phyloP scores from a whole-genome alignment of 1,284 basidiomycete species.

The Pyrrhoderma lamaoense region DNA sequence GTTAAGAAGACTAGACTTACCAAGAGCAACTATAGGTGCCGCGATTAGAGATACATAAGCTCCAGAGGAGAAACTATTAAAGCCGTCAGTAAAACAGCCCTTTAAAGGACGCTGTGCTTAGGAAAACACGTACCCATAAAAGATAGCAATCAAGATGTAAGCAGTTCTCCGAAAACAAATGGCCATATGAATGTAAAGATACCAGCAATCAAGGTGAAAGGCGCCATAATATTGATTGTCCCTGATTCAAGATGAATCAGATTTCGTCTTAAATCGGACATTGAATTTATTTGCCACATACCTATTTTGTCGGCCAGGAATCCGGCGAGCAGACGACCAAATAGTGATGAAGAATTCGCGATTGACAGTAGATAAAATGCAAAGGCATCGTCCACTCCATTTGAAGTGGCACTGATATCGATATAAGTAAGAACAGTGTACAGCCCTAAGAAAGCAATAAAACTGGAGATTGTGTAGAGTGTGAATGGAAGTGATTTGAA shows the following conservation, averaged over 20 bases:
- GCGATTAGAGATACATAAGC: slow-evolving; percentile 24
- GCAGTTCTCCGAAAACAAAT: slow-evolving; percentile 22
- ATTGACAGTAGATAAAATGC: slow-evolving; percentile 47
- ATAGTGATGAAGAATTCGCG: slow-evolving; percentile 37
- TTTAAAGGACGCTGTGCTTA: not conserved
- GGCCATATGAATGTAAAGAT: slow-evolving; percentile 29
- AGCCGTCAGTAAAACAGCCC: not conserved
- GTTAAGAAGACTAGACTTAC: slow-evolving; percentile 7
- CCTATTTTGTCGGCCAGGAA: slow-evolving; percentile 36
- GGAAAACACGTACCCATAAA: slow-evolving; percentile 22
- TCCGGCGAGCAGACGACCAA: slow-evolving; percentile 36
- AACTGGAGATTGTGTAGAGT: slow-evolving; percentile 21
- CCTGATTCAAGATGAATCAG: not conserved
- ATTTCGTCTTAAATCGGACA: not conserved
- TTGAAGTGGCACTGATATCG: slow-evolving; percentile 34
- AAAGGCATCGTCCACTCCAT: slow-evolving; percentile 36
- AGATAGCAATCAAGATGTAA: slow-evolving; percentile 23
- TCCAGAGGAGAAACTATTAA: slow-evolving; percentile 20
- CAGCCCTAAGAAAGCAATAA: slow-evolving; percentile 26
- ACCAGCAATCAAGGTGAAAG: slow-evolving; percentile 26
- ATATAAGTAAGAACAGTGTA: slow-evolving; percentile 41
- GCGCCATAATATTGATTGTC: slow-evolving; percentile 26
- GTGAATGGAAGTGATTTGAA: slow-evolving; percentile 25
- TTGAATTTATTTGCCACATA: slow-evolving; percentile 16
- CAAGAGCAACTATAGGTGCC: slow-evolving; percentile 25